phyloP scores from a whole-genome alignment of 805 yeast species.

The Torulaspora quercuum region DNA sequence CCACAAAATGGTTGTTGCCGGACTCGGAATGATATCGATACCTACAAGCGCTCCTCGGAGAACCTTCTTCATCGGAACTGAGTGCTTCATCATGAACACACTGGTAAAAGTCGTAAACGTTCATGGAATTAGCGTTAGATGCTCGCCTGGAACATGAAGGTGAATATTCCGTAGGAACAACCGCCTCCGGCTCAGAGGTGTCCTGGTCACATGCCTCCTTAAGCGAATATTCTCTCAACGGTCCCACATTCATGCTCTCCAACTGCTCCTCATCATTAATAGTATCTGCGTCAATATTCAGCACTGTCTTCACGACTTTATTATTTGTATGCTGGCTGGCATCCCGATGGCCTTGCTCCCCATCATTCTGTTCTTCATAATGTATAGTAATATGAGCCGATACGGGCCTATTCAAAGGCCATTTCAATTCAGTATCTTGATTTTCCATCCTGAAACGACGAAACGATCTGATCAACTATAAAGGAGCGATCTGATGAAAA shows the following conservation, averaged over 20 bases:
- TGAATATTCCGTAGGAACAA: slow-evolving; percentile 3
- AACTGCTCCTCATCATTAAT: not conserved
- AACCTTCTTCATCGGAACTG: too few relatives aligned
- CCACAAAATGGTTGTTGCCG: slow-evolving; percentile 5
- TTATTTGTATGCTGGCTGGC: not conserved
- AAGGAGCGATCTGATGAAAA: too few relatives aligned
- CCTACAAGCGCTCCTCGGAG: not conserved
- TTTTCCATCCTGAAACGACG: too few relatives aligned
- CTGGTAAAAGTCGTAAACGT: slow-evolving; percentile 15
- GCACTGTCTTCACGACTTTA: slow-evolving; percentile 13
- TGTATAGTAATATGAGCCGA: slow-evolving; percentile 17
- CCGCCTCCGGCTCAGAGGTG: not conserved
- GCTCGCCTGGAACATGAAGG: slow-evolving; percentile 6
- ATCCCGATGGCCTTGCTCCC: slow-evolving; percentile 1
- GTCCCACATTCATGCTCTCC: not conserved
- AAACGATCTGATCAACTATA: slow-evolving; percentile 1
- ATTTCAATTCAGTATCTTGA: slow-evolving; percentile 9
- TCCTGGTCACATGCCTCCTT: slow-evolving; percentile 3
- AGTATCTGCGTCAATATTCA: slow-evolving; percentile 10
- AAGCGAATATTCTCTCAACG: slow-evolving; percentile 6
- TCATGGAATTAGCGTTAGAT: slow-evolving; percentile 14
- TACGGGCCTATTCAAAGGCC: slow-evolving; percentile 16
- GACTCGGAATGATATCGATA: slow-evolving; percentile 1
- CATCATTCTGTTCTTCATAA: slow-evolving; percentile 6
- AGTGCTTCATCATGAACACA: slow-evolving; percentile 11